phyloP scores from a whole-genome alignment of 352 stramenopile genomes.

The Phytophthora kernoviae region DNA sequence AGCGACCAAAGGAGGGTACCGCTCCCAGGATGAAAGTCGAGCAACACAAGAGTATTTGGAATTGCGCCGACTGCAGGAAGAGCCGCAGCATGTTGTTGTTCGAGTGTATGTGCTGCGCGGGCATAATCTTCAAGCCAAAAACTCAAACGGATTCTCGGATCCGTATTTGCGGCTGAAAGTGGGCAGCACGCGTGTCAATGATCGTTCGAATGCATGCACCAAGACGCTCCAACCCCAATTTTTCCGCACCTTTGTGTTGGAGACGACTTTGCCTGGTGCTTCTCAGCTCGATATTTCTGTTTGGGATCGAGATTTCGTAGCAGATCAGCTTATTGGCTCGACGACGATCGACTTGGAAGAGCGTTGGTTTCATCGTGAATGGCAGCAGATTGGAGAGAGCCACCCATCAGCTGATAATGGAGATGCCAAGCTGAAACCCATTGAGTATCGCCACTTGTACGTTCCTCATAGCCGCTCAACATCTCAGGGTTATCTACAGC shows the following conservation, averaged over 20 bases:
- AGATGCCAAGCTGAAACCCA: constrained; percentile 63
- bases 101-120: constrained; percentile 79
- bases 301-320: constrained; percentile 79
- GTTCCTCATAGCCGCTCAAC: constrained; percentile 62
- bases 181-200: constrained; percentile 71
- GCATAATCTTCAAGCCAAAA: constrained; percentile 79
- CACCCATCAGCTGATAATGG: constrained; percentile 12
- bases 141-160: constrained; percentile 79
- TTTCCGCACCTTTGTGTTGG: constrained; percentile 66
- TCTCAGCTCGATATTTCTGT: constrained; percentile 82
- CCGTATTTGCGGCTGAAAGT: constrained; percentile 80
- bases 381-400: constrained; percentile 62
- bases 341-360: constrained; percentile 94
- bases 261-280: constrained; percentile 71
- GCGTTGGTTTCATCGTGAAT: constrained; percentile 91
- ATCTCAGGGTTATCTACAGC: constrained; percentile 71
- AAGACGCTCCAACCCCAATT: constrained; percentile 87
- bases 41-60: constrained; percentile 28
- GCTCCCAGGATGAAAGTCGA: constrained; percentile 23
- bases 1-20: constrained; percentile 4
- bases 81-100: constrained; percentile 62
- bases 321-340: constrained; percentile 89
- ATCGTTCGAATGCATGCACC: constrained; percentile 62
- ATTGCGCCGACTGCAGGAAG: constrained; percentile 30
- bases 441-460: constrained; percentile 90